Conservation (phyloP, 257 asterid genomes). For the Penstemon eatonii region DNA sequence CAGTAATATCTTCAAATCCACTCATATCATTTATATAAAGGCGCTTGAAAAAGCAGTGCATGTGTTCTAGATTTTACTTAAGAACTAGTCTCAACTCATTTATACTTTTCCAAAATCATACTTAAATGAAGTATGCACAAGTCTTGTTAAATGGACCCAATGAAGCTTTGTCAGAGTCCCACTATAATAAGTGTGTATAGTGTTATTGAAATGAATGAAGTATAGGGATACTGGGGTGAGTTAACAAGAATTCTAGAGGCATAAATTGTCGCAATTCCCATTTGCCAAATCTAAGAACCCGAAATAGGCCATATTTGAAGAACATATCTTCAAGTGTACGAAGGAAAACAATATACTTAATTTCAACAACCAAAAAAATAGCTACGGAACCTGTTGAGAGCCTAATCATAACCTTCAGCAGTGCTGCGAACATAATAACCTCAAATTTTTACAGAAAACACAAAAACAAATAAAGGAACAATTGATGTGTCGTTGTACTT, state of each 20-base stretch:
- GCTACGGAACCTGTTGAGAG: neutral
- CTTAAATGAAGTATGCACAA: no score
- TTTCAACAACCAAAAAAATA: neutral
- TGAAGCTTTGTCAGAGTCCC: neutral
- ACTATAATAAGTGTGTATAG: neutral
- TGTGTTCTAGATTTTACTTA: no score
- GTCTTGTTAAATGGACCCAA: no score
- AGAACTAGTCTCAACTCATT: no score
- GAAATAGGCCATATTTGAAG: neutral
- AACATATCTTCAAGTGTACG: neutral
- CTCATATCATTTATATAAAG: no score
- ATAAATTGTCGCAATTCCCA: neutral
- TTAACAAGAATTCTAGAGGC: neutral
- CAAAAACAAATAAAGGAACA: no score
- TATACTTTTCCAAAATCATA: no score
- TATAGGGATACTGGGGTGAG: neutral
- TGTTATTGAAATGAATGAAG: neutral
- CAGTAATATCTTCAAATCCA: no score
- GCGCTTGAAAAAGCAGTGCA: no score
- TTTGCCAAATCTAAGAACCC: neutral
- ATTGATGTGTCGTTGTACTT: no score
- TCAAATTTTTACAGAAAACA: neutral
- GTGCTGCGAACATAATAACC: neutral
- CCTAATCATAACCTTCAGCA: neutral
- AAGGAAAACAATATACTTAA: neutral